Base-by-base conservation (phyloP, 1,139 yeast species). In the Yamadazyma atmosphaerica region DNA sequence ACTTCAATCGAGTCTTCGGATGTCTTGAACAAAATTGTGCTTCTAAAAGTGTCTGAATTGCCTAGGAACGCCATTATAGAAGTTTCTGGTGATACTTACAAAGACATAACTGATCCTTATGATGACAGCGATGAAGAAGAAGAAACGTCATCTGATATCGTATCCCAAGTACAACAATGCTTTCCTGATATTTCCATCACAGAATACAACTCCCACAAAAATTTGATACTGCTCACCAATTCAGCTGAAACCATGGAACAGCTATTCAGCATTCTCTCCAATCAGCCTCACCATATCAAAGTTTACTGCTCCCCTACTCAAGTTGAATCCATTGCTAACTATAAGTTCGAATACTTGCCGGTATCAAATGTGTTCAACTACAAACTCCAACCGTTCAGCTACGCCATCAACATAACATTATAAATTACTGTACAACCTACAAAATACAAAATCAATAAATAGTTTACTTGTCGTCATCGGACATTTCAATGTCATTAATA, bases 11-110 rank as follows among this genome's bases (percentile, higher is more conserved):
- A 42, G 9, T 36, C 38, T 3, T 35, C 37, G 2, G 39, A 47
- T 2, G 54, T 55, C 23, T 50, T 55, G 4, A 35, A 44, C 2
- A 54, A 59, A 23, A 55, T 83, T 36, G 53, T 79, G 8, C 68
- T 85, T 4, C 86, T 79, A 1, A 72, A 76, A 44, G 87, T 88
- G 0, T 60, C 65, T 1, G 71, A 64, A 19, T 64, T 92, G 35
- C 98, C 98, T 1, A 77, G 78, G 35, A 70, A 71, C 26, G 94
- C 96, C 0, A 54, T 58, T 11, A 76, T 85, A 14, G 98, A 90
- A 62, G 87, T 96, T 94, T 78, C 86, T 30, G 90, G 89, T 1
- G 49, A 74, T 4, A 58, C 78, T 6, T 78, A 65, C 47, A 69
- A 69, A 41, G 60, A 63, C 22, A 35, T 63, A 3, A 59, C 54